Conservation (phyloP, 1,139 yeast genomes). For the Lodderomyces theae region DNA sequence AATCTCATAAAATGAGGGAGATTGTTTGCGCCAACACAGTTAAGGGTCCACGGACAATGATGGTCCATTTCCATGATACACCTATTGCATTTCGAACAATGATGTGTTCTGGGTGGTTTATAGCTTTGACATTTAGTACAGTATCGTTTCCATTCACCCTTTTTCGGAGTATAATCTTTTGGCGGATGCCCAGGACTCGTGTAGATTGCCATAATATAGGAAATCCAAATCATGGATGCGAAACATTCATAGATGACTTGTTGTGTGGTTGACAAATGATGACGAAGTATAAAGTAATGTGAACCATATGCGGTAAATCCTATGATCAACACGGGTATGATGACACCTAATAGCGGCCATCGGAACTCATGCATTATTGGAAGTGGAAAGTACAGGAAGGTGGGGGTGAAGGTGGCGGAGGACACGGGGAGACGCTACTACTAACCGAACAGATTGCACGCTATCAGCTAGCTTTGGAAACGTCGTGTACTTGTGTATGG, state of each 20-base stretch:
- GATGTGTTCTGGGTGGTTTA: conserved; percentile 95
- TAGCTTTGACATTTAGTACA: conserved; percentile 73
- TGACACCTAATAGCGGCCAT: conserved; percentile 41
- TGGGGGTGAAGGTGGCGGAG: no score
- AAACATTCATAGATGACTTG: conserved; percentile 52
- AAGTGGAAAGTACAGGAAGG: no score
- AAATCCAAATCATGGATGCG: conserved; percentile 64
- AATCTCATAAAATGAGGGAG: conserved; percentile 84
- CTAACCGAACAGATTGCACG: no score
- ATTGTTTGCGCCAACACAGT: conserved; percentile 80
- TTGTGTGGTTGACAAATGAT: conserved; percentile 34
- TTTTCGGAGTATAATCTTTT: conserved; percentile 23
- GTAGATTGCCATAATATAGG: conserved; percentile 55
- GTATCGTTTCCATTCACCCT: conserved; percentile 33
- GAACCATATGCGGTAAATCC: conserved; percentile 62
- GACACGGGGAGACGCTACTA: no score
- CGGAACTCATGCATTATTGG: conserved; percentile 42
- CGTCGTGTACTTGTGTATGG: conserved; percentile 1
- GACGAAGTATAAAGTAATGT: conserved; percentile 54
- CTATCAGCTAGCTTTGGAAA: no score
- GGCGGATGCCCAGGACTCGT: conserved; percentile 68
- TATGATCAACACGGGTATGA: conserved; percentile 64
- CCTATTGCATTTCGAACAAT: conserved; percentile 68
- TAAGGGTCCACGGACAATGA: conserved; percentile 96
- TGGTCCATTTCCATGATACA: conserved; percentile 86